Evolutionary conservation across 2,329 filamentous ascomycete species (phyloP).

Genomic region (Chlorencoelia australis): DNA sequence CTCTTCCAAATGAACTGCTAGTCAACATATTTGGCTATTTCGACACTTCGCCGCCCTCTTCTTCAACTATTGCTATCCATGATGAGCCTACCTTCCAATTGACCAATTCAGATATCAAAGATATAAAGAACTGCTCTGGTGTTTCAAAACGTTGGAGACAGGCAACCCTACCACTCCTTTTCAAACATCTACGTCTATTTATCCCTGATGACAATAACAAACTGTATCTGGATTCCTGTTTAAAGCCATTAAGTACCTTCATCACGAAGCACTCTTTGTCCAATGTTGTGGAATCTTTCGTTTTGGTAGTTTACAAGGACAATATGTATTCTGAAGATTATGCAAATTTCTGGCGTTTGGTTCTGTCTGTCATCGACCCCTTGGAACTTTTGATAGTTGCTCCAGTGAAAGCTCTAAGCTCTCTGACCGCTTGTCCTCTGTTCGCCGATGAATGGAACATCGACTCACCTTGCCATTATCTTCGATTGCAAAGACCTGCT

Average conservation of each 20-base stretch:
- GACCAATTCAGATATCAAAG: constrained; percentile 27
- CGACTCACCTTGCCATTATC: constrained; percentile 49
- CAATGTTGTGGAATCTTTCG: constrained; percentile 36
- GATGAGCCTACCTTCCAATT: constrained; percentile 38
- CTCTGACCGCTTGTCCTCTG: constrained; percentile 46
- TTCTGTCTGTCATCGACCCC: constrained; percentile 46
- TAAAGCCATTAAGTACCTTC: constrained; percentile 28
- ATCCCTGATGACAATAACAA: constrained; percentile 4
- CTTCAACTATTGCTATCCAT: constrained; percentile 32
- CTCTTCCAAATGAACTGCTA: constrained; percentile 52
- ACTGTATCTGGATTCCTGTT: constrained; percentile 11
- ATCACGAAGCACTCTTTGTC: constrained; percentile 25
- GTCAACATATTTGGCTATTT: constrained; percentile 47
- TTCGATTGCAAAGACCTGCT: constrained; percentile 33
- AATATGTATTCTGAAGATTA: constrained; percentile 10
- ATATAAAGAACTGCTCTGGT: constrained; percentile 47
- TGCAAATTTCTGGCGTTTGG: constrained; percentile 39
- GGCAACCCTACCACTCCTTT: constrained; percentile 44
- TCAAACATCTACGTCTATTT: constrained; percentile 38
- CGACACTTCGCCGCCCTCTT: constrained; percentile 39
- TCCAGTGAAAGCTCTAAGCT: constrained; percentile 51
- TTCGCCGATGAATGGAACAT: constrained; percentile 54
- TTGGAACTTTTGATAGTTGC: constrained; percentile 46
- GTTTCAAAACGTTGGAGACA: constrained; percentile 44
- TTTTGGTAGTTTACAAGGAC: constrained; percentile 31